Percentiles rank a stretch among this genome's conserved stretches.
Evolutionary conservation across 2,329 filamentous ascomycete species (phyloP).

Genomic region (Nectriaceae sp.): DNA sequence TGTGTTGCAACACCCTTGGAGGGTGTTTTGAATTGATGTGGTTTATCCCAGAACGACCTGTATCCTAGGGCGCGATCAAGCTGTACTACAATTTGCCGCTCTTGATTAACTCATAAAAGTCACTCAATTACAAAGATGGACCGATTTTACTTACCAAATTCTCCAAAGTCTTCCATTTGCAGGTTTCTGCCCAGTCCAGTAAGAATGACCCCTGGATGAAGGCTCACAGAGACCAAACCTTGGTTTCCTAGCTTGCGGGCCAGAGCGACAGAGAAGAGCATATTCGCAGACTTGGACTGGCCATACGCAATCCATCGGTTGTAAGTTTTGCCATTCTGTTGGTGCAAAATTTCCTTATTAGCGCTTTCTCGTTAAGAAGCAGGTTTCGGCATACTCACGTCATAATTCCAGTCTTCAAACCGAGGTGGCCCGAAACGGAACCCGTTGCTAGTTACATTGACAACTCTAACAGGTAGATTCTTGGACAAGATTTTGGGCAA

Average conservation of each 20-base stretch:
- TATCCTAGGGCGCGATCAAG: conserved; percentile 1
- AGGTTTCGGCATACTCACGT: not conserved
- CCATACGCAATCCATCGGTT: conserved; percentile 4
- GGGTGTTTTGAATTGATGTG: conserved; percentile 1
- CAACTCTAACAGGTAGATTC: not conserved
- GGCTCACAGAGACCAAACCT: not conserved
- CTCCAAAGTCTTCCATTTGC: not conserved
- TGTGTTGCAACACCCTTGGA: conserved; percentile 5
- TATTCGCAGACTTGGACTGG: conserved; percentile 5
- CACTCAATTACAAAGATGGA: no score
- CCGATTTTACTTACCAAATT: not conserved
- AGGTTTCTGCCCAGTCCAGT: not conserved
- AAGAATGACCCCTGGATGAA: not conserved
- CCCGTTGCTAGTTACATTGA: not conserved
- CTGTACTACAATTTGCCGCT: not conserved
- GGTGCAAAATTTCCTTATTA: not conserved
- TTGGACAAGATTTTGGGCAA: not conserved
- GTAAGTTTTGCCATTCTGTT: conserved; percentile 5
- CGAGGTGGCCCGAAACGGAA: not conserved
- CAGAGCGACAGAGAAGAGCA: conserved; percentile 4
- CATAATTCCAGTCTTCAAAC: not conserved
- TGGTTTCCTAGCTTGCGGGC: conserved; percentile 1
- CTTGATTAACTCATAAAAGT: no score
- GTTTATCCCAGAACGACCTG: not conserved
- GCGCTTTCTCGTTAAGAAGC: not conserved